A percentile compares a stretch with the other conserved stretches of the same genome.
Evolutionary conservation across 2,329 filamentous ascomycete genomes (phyloP).

Genomic region (Curvularia spicifera): DNA sequence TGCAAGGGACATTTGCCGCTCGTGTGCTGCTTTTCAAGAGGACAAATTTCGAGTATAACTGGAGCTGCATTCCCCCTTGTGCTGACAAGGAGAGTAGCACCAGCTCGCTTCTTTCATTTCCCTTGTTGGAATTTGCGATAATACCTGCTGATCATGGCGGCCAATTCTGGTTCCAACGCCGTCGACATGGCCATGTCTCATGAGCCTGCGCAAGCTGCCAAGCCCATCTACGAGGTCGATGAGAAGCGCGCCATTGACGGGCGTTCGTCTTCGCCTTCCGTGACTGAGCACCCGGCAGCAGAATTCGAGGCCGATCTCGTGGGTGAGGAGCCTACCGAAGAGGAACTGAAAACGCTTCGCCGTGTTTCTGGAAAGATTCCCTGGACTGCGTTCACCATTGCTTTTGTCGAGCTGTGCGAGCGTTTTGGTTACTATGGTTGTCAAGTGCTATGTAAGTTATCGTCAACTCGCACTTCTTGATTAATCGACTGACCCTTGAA

Average conservation of each 20-base stretch:
- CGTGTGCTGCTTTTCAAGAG: conserved; percentile 7
- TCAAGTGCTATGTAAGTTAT: conserved; percentile 65
- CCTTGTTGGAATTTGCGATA: not conserved
- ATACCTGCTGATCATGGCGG: conserved; percentile 36
- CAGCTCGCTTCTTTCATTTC: conserved; percentile 17
- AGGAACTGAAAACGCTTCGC: conserved; percentile 66
- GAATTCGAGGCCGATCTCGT: conserved; percentile 45
- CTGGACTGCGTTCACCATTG: conserved; percentile 71
- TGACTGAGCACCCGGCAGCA: conserved; percentile 24
- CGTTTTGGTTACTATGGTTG: conserved; percentile 80
- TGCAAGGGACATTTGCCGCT: conserved; percentile 17
- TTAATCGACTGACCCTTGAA: conserved; percentile 8
- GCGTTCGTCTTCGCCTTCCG: conserved; percentile 27
- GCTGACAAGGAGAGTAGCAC: conserved; percentile 8
- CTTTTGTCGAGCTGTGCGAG: conserved; percentile 76
- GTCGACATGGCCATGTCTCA: conserved; percentile 46
- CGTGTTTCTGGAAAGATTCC: conserved; percentile 70
- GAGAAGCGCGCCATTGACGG: conserved; percentile 42
- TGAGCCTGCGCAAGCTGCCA: conserved; percentile 41
- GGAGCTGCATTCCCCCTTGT: conserved; percentile 2
- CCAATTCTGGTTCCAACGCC: conserved; percentile 39
- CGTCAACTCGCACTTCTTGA: not conserved
- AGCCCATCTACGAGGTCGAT: conserved; percentile 40
- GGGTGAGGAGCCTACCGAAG: conserved; percentile 61
- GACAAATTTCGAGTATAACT: conserved; percentile 23